phyloP scores from a whole-genome alignment of 179 eudicot species.

The Spinacia oleracea region DNA sequence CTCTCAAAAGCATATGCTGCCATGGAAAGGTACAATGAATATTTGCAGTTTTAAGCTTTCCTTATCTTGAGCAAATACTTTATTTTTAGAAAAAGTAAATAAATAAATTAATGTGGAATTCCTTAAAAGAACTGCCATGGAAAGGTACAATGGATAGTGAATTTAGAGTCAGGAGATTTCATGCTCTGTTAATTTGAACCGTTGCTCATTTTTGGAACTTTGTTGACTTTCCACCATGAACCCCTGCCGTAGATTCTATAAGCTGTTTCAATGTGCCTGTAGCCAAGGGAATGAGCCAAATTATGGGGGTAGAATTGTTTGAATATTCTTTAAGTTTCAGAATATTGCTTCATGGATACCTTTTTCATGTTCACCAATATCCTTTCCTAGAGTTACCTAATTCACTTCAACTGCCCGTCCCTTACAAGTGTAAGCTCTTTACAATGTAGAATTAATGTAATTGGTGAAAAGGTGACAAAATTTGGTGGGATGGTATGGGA shows the following conservation, averaged over 20 bases:
- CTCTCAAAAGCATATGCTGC: conserved; percentile 90
- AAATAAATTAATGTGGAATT: too few relatives aligned
- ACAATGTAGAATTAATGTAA: neutral
- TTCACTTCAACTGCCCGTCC: neutral
- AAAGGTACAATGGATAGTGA: too few relatives aligned
- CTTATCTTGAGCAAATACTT: neutral
- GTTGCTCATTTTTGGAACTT: neutral
- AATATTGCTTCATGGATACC: neutral
- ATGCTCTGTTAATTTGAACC: neutral
- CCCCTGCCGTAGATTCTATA: neutral
- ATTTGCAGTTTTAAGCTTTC: neutral
- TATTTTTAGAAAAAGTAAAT: too few relatives aligned
- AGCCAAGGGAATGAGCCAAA: neutral
- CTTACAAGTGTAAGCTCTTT: neutral
- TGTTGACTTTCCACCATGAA: too few relatives aligned
- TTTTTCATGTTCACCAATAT: neutral
- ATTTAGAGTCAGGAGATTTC: neutral
- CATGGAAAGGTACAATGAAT: conserved; percentile 65
- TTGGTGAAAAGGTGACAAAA: neutral
- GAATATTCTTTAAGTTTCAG: neutral
- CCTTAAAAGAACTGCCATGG: neutral
- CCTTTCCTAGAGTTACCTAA: neutral
- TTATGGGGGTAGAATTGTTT: neutral
- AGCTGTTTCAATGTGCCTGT: neutral
- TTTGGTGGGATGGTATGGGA: neutral